Evolutionary conservation across 495 filamentous ascomycete species (phyloP).

Genomic region (Podospora bellae-mahoneyi): DNA sequence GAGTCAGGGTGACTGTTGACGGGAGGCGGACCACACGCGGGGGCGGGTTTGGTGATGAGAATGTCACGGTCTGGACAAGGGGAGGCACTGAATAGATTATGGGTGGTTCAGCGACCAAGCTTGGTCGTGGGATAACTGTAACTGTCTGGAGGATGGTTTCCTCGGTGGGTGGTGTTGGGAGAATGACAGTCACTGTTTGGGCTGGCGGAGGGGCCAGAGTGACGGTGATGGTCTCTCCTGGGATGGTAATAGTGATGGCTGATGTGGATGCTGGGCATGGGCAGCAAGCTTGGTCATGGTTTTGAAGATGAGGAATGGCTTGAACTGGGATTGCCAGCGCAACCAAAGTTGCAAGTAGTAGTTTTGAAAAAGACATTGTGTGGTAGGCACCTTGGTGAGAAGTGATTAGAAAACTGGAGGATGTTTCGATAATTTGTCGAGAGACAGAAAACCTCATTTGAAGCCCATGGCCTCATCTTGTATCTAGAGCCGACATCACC

Average conservation of each 20-base stretch:
- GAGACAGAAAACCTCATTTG: not conserved
- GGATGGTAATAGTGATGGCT: slow-evolving; percentile 1
- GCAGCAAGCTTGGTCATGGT: not conserved
- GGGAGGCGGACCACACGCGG: not conserved
- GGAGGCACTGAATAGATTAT: not conserved
- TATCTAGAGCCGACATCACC: not conserved
- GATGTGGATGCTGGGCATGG: slow-evolving; percentile 13
- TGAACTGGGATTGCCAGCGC: not conserved
- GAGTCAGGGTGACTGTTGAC: not conserved
- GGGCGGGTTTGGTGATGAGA: not conserved
- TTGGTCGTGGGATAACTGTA: not conserved
- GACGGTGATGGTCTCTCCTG: slow-evolving; percentile 1
- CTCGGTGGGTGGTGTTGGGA: not conserved
- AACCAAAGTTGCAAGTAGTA: not conserved
- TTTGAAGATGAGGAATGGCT: slow-evolving; percentile 1
- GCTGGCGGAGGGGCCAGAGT: not conserved
- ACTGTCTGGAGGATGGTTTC: not conserved
- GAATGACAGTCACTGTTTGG: not conserved
- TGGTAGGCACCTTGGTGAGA: not conserved
- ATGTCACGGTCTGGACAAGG: not conserved
- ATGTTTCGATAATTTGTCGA: not conserved
- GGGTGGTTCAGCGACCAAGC: not conserved
- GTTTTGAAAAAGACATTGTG: not conserved
- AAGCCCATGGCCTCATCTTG: not conserved
- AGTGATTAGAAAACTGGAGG: not conserved